phyloP scores from a whole-genome alignment of 495 filamentous ascomycete genomes.

The Cenococcum geophilum region DNA sequence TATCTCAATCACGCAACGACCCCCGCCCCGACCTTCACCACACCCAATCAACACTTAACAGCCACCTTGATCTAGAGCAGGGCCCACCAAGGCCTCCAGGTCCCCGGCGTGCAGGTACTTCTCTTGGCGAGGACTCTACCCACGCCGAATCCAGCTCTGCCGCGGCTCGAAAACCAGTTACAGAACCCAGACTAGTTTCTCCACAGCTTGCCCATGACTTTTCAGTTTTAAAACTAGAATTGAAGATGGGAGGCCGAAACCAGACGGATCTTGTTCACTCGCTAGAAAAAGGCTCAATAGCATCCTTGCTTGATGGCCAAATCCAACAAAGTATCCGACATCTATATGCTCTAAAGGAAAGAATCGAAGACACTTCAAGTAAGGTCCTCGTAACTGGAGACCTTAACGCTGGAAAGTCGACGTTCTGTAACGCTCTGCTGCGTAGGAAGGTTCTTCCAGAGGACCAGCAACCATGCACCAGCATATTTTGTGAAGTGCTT shows the following conservation, averaged over 20 bases:
- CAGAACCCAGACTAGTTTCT: constrained; percentile 73
- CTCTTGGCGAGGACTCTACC: constrained; percentile 51
- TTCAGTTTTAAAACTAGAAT: constrained; percentile 85
- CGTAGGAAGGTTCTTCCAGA: constrained; percentile 89
- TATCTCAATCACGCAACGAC: constrained; percentile 25
- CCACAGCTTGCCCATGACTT: constrained; percentile 95
- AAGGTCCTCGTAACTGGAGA: constrained; percentile 98
- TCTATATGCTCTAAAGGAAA: constrained; percentile 74
- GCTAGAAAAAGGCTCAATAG: constrained; percentile 85
- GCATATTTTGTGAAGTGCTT: constrained; percentile 95
- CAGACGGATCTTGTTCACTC: constrained; percentile 93
- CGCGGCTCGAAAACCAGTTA: constrained; percentile 49
- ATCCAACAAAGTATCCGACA: constrained; percentile 90
- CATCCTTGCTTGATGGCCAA: constrained; percentile 84
- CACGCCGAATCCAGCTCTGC: constrained; percentile 64
- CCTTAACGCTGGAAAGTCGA: constrained; percentile 95
- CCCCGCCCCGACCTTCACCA: constrained; percentile 38
- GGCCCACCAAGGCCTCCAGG: constrained; percentile 44
- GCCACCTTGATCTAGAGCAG: constrained; percentile 36
- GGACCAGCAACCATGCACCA: constrained; percentile 98
- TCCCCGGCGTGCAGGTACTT: constrained; percentile 66
- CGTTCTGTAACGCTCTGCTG: constrained; percentile 93
- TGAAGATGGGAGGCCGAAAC: constrained; percentile 79
- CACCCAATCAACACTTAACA: constrained; percentile 35
- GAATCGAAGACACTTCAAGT: constrained; percentile 95